Evolutionary conservation across 1,284 basidiomycete species (phyloP).

Genomic region (Ustilago lituana): DNA sequence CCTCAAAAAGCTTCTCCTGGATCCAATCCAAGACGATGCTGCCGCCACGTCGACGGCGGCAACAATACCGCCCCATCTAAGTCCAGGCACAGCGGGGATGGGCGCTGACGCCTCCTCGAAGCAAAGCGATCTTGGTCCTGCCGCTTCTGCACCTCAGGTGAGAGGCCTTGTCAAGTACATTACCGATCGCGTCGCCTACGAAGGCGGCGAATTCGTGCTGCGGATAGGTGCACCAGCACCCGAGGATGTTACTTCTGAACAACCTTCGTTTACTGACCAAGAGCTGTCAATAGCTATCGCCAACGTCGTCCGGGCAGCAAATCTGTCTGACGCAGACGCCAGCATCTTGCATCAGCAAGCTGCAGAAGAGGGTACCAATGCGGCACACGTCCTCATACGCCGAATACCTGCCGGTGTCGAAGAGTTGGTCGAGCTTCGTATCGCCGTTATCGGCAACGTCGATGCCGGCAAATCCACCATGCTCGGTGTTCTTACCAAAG

Average conservation of each 20-base stretch:
- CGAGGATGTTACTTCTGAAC: constrained; percentile 3
- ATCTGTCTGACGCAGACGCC: constrained; percentile 46
- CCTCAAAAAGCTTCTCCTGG: constrained; percentile 42
- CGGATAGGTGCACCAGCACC: constrained; percentile 29
- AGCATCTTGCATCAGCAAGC: constrained; percentile 38
- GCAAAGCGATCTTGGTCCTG: background rate
- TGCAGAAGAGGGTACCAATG: constrained; percentile 18
- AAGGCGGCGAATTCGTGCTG: constrained; percentile 53
- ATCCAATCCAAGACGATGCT: constrained; percentile 24
- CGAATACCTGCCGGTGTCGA: constrained; percentile 61
- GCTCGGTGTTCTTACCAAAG: constrained; percentile 79
- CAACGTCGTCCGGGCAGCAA: constrained; percentile 42
- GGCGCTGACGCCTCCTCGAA: background rate
- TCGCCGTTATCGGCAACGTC: constrained; percentile 91
- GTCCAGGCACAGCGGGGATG: background rate
- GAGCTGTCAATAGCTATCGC: constrained; percentile 44
- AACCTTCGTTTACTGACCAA: constrained; percentile 25
- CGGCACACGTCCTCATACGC: constrained; percentile 48
- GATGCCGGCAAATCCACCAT: constrained; percentile 91
- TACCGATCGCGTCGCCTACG: constrained; percentile 36
- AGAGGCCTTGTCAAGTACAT: constrained; percentile 42
- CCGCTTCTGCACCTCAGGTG: constrained; percentile 11
- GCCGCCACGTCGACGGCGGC: constrained; percentile 4
- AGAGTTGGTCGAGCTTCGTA: constrained; percentile 78
- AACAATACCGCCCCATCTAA: constrained; percentile 5